Evolutionary conservation across 2,329 filamentous ascomycete genomes (phyloP).

Genomic region (Cladorrhinum sp.): DNA sequence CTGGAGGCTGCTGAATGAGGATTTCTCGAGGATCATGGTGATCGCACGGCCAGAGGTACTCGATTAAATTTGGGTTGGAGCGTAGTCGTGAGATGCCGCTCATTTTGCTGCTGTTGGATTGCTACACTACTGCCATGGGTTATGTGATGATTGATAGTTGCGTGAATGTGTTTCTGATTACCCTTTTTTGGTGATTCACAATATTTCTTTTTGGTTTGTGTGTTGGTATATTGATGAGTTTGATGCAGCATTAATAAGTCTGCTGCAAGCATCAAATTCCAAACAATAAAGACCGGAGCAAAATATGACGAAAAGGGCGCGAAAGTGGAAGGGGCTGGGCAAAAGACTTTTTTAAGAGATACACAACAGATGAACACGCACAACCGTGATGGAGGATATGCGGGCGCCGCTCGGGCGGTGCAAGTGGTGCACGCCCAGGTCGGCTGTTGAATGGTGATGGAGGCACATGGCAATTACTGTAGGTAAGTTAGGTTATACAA

Average conservation of each 20-base stretch:
- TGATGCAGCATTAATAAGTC: background rate
- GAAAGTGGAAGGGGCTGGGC: background rate
- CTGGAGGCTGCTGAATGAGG: conserved; percentile 14
- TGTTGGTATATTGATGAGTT: background rate
- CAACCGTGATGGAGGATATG: too few species aligned
- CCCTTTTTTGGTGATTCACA: too few species aligned
- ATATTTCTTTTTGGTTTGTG: background rate
- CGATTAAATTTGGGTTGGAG: conserved; percentile 17
- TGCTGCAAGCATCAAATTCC: background rate
- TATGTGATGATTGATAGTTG: too few species aligned
- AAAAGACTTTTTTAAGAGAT: background rate
- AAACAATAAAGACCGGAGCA: background rate
- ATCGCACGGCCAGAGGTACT: conserved; percentile 24
- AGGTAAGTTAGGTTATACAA: background rate
- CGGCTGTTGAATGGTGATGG: background rate
- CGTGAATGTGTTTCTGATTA: too few species aligned
- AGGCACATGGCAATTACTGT: background rate
- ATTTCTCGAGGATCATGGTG: conserved; percentile 21
- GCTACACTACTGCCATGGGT: too few species aligned
- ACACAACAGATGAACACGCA: too few species aligned
- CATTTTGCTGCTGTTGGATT: background rate
- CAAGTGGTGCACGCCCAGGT: too few species aligned
- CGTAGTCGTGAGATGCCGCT: conserved; percentile 9
- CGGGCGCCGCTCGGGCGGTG: too few species aligned
- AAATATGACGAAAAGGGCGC: background rate